These are phyloP conservation scores for Tagetes patula DNA, from an alignment of 129 eudicot species.

Conservation along the genomic window DNA sequence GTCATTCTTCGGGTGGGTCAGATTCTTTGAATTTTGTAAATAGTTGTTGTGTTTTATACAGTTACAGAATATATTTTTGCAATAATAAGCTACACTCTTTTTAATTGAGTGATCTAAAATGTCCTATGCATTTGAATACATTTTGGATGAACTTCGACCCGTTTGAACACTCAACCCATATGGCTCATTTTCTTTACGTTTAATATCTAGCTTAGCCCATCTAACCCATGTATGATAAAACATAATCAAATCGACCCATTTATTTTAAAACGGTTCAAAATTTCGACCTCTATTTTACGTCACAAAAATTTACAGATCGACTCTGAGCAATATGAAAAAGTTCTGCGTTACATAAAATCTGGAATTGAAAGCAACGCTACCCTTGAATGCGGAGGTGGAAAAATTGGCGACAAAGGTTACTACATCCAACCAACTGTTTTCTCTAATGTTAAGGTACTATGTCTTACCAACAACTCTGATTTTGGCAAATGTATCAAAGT, in stretches of 20 bases:
- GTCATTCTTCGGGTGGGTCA: background rate
- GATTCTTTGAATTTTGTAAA: background rate
- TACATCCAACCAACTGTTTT: conserved; percentile 84
- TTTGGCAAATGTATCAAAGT: background rate
- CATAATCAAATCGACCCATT: background rate
- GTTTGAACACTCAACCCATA: background rate
- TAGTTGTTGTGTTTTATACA: background rate
- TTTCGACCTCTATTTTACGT: background rate
- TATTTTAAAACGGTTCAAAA: background rate
- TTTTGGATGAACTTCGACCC: background rate
- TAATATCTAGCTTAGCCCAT: background rate
- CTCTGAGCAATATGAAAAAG: conserved; percentile 70
- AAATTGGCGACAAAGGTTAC: conserved; percentile 69
- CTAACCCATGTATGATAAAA: background rate
- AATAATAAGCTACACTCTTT: background rate
- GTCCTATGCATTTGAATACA: background rate
- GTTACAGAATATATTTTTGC: background rate
- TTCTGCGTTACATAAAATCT: conserved; percentile 63
- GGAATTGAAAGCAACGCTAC: conserved; percentile 77
- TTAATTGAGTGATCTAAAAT: background rate
- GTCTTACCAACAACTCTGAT: background rate
- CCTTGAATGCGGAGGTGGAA: conserved; percentile 83
- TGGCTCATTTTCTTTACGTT: background rate
- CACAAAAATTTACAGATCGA: conserved; percentile 51
- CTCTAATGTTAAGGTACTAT: conserved; percentile 71